phyloP scores from a whole-genome alignment of 306 rosid species.

The Crotalaria pallida region DNA sequence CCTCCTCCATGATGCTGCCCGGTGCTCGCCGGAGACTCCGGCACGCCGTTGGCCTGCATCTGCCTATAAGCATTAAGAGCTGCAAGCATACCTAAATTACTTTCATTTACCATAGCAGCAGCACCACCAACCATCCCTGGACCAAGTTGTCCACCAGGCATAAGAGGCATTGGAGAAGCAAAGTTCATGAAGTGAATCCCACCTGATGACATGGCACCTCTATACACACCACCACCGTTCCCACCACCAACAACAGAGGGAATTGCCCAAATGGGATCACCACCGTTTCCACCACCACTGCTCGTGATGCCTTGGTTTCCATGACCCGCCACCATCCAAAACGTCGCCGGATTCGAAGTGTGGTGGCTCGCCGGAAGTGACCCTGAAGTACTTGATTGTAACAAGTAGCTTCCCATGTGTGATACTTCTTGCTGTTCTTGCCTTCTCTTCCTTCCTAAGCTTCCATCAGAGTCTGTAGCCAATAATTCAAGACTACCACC shows the following conservation, averaged over 20 bases:
- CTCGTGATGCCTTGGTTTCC: slow-evolving; percentile 28
- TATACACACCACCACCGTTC: slow-evolving; percentile 35
- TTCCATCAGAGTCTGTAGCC: slow-evolving; percentile 34
- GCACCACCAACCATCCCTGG: slow-evolving; percentile 19
- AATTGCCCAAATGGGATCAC: slow-evolving; percentile 40
- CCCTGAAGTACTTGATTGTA: slow-evolving; percentile 65
- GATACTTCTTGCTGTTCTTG: slow-evolving; percentile 63
- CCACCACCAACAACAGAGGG: slow-evolving; percentile 28
- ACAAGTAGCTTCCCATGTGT: slow-evolving; percentile 56
- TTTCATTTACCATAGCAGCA: slow-evolving; percentile 32
- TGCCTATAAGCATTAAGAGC: slow-evolving; percentile 66
- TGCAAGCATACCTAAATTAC: slow-evolving; percentile 67
- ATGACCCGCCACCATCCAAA: slow-evolving; percentile 66
- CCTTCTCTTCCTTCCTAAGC: slow-evolving; percentile 54
- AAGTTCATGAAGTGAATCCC: slow-evolving; percentile 88
- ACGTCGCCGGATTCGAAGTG: slow-evolving; percentile 51
- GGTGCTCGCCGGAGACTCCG: slow-evolving; percentile 29
- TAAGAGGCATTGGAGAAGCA: slow-evolving; percentile 59
- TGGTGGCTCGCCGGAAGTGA: slow-evolving; percentile 67
- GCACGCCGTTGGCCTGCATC: slow-evolving; percentile 22
- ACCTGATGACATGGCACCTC: slow-evolving; percentile 38
- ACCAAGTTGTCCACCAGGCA: slow-evolving; percentile 62
- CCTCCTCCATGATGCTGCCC: slow-evolving; percentile 50
- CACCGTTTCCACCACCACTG: not conserved
- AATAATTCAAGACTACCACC: slow-evolving; percentile 23